Evolutionary conservation across 2,329 filamentous ascomycete genomes (phyloP).

Genomic region (Xylariaceae sp.): DNA sequence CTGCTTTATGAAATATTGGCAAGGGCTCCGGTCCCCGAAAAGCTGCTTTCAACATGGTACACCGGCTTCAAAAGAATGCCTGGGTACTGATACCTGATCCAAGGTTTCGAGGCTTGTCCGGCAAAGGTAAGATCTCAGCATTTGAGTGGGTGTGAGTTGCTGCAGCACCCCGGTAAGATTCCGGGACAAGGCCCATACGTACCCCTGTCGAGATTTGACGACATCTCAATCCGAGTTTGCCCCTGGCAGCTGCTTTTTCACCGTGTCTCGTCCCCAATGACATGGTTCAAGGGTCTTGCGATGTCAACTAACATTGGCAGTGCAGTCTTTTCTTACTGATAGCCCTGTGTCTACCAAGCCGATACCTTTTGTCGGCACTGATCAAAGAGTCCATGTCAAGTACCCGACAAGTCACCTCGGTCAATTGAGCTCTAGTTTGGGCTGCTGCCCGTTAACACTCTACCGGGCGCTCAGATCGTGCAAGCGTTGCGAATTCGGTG

Average conservation of each 20-base stretch:
- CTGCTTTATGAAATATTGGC: no score
- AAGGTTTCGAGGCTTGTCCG: no score
- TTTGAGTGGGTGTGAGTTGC: slow-evolving; percentile 9
- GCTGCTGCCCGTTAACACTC: neutral
- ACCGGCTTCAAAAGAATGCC: no score
- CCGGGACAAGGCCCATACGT: slow-evolving; percentile 21
- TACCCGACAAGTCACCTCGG: neutral
- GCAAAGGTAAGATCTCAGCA: neutral
- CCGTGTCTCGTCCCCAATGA: slow-evolving; percentile 24
- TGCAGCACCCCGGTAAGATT: slow-evolving; percentile 16
- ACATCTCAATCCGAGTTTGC: slow-evolving; percentile 27
- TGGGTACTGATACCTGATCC: no score
- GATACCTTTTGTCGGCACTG: no score
- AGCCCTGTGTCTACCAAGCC: neutral
- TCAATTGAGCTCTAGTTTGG: neutral
- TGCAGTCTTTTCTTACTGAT: slow-evolving; percentile 8
- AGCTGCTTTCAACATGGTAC: no score
- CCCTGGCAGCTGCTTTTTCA: slow-evolving; percentile 14
- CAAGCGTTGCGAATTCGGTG: neutral
- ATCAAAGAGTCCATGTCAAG: no score
- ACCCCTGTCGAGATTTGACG: slow-evolving; percentile 28
- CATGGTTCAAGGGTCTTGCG: slow-evolving; percentile 38
- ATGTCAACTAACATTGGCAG: slow-evolving; percentile 1
- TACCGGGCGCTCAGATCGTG: slow-evolving; percentile 7
- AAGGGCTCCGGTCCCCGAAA: no score